phyloP scores from a whole-genome alignment of 352 stramenopile species.

The Thalassiosira delicatula region DNA sequence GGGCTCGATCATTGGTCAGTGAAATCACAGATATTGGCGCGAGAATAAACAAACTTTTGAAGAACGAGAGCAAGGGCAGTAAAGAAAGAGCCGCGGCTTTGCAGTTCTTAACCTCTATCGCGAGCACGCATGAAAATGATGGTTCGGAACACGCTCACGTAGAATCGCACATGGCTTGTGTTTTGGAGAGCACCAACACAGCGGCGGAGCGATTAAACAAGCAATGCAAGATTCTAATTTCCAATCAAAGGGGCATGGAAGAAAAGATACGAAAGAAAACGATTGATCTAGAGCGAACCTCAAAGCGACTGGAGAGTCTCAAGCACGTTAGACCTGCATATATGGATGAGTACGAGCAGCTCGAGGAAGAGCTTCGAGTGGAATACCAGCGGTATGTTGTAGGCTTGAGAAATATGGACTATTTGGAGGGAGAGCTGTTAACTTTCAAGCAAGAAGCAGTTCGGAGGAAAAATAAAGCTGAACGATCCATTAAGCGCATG shows the following conservation, averaged over 20 bases:
- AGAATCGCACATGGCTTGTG: constrained; percentile 86
- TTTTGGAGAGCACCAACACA: constrained; percentile 87
- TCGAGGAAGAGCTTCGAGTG: constrained; percentile 94
- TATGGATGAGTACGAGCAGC: constrained; percentile 97
- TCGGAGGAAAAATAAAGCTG: constrained; percentile 33
- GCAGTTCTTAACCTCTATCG: no score
- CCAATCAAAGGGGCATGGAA: constrained; percentile 60
- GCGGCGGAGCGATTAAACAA: constrained; percentile 88
- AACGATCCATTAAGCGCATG: constrained; percentile 89
- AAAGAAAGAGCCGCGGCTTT: constrained; percentile 85
- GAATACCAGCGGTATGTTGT: constrained; percentile 89
- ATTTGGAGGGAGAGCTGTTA: constrained; percentile 93
- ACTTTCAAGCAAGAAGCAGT: constrained; percentile 72
- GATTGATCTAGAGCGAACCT: constrained; percentile 92
- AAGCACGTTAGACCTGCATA: constrained; percentile 91
- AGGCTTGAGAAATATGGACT: constrained; percentile 95
- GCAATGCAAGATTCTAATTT: constrained; percentile 51
- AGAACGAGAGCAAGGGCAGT: constrained; percentile 88
- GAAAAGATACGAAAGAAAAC: constrained; percentile 77
- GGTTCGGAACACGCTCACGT: no score
- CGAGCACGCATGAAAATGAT: no score
- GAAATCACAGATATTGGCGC: constrained; percentile 93
- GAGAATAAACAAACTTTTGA: constrained; percentile 91
- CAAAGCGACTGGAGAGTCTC: constrained; percentile 89
- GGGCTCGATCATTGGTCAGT: constrained; percentile 88